Conservation (phyloP, 495 filamentous ascomycete genomes). For the Xylaria grammica region DNA sequence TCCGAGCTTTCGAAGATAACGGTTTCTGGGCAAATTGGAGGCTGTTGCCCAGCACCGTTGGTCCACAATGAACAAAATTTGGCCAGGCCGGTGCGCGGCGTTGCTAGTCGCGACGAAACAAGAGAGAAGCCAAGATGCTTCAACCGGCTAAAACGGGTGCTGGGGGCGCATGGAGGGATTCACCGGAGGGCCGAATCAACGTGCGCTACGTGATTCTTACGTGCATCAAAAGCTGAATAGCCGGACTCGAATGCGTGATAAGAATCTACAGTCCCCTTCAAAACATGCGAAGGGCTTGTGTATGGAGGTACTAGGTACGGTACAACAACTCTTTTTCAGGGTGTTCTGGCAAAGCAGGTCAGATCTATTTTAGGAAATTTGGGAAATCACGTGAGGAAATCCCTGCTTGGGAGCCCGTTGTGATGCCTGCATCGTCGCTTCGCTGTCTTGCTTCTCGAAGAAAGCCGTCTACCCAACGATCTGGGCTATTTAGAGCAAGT, state of each 20-base stretch:
- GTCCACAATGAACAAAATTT: slow-evolving; percentile 23
- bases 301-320: slow-evolving; percentile 19
- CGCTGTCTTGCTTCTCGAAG: slow-evolving; percentile 13
- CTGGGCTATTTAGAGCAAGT: no score
- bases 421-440: no score
- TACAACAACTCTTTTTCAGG: slow-evolving; percentile 18
- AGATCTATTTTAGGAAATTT: slow-evolving; percentile 21
- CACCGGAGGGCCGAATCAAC: slow-evolving; percentile 10
- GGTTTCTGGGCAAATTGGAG: slow-evolving; percentile 18
- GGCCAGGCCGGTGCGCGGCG: slow-evolving; percentile 19
- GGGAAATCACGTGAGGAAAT: slow-evolving; percentile 18
- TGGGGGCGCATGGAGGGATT: slow-evolving; percentile 12
- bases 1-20: slow-evolving; percentile 1
- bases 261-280: slow-evolving; percentile 6
- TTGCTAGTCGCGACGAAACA: slow-evolving; percentile 14
- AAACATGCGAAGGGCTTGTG: slow-evolving; percentile 13
- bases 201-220: slow-evolving; percentile 4
- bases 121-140: slow-evolving; percentile 18
- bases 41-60: slow-evolving; percentile 19
- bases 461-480: neutral
- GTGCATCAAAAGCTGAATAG: slow-evolving; percentile 13
- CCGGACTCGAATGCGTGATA: slow-evolving; percentile 10
- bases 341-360: slow-evolving; percentile 18
- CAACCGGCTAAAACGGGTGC: slow-evolving; percentile 9
- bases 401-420: slow-evolving; percentile 5